A percentile compares a stretch with the other conserved stretches of the same genome.
Conservation (phyloP, 2,329 filamentous ascomycete genomes). For the Colletotrichum chrysophilum region DNA sequence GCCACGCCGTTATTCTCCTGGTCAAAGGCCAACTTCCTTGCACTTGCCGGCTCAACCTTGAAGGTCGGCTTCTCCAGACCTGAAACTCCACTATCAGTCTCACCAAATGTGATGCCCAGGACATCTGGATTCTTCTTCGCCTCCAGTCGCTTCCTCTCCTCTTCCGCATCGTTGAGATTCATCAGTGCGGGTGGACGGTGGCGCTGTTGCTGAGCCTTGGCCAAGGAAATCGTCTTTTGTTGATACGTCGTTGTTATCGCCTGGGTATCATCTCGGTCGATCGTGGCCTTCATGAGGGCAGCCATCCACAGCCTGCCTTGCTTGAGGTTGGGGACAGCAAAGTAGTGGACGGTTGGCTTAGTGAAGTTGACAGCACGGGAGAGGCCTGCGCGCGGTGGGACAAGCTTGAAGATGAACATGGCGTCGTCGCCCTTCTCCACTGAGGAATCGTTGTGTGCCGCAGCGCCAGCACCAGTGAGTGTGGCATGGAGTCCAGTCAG, state of each 20-base stretch:
- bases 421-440: constrained; percentile 63
- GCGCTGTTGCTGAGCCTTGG: constrained; percentile 85
- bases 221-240: constrained; percentile 92
- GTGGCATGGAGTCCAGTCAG: constrained; percentile 91
- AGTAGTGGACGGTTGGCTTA: constrained; percentile 96
- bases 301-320: constrained; percentile 97
- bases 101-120: constrained; percentile 47
- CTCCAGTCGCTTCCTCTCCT: constrained; percentile 28
- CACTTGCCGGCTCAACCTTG: constrained; percentile 35
- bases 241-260: constrained; percentile 92
- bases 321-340: constrained; percentile 89
- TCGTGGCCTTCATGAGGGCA: constrained; percentile 97
- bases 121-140: constrained; percentile 37
- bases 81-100: constrained; percentile 47
- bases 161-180: constrained; percentile 51
- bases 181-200: constrained; percentile 90
- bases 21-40: constrained; percentile 28
- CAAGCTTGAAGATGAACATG: constrained; percentile 98
- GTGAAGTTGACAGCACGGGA: constrained; percentile 96
- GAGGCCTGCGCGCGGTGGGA: constrained; percentile 85
- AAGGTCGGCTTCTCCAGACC: constrained; percentile 43
- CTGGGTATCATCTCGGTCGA: constrained; percentile 84
- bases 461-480: constrained; percentile 83
- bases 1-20: constrained; percentile 28
- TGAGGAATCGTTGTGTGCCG: constrained; percentile 50